Conservation (phyloP, 192 early-diverging fungal species). For the Gigaspora rosea region DNA sequence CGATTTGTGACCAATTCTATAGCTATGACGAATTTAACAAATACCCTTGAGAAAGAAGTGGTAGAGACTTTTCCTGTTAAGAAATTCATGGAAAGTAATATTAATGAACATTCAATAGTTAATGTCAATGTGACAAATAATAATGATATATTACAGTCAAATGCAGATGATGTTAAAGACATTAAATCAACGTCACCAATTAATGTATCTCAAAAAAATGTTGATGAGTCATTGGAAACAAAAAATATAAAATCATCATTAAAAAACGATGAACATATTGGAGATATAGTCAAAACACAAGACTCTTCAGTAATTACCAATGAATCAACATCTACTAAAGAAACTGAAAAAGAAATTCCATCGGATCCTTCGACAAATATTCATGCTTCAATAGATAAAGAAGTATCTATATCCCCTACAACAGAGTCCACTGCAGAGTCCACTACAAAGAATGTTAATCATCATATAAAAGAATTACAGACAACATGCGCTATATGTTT, state of each 20-base stretch:
- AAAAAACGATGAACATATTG: no score
- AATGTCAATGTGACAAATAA: background rate
- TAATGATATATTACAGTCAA: background rate
- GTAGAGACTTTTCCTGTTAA: background rate
- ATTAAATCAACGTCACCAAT: background rate
- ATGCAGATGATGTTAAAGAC: background rate
- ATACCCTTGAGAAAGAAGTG: background rate
- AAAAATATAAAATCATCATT: no score
- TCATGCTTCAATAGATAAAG: background rate
- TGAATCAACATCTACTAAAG: no score
- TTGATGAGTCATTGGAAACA: no score
- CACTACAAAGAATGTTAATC: background rate
- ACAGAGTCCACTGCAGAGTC: background rate
- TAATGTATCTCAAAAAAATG: background rate
- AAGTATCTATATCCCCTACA: background rate
- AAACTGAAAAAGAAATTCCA: no score
- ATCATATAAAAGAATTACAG: background rate
- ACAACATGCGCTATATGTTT: slow-evolving; percentile 37
- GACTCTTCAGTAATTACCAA: no score
- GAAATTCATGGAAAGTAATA: background rate
- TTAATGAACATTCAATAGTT: background rate
- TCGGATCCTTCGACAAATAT: background rate
- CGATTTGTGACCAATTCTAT: background rate
- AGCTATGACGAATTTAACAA: background rate
- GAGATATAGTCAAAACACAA: no score